Base-by-base conservation (phyloP, 73 alveolate species). In the Paramecium biaurelia region DNA sequence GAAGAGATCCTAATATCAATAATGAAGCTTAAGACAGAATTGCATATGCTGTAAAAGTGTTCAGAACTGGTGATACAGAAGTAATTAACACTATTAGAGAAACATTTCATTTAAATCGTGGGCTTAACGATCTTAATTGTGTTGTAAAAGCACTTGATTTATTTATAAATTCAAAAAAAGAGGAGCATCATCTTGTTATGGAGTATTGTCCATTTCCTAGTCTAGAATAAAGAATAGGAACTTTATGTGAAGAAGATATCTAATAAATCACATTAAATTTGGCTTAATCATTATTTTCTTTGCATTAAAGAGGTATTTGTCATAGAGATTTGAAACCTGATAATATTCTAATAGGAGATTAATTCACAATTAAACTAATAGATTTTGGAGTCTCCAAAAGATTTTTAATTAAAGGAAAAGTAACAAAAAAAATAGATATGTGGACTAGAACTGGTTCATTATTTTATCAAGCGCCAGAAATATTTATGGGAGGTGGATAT, bases 261-360 rank as follows among this genome's bases (percentile, higher is more conserved):
- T 5, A 43, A 21, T 23, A 30, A 18, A 79, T 79, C 9, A 34
- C 74, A 3, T n/a, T 30, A n/a, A 26, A 79, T 38, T 42, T 79
- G 23, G 30, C 76, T n/a, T 11, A 26, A 26, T 38, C 93, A 14
- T 57, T 86, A 32, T 57, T 42, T 11, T 32, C 63, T 37, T 28
- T 86, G 57, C 93, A 86, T 43, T 30, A 63, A 20, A 32, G 70
- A n/a, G 82, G 85, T 11, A 42, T 72, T 57, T 86, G 93, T 11
- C 93, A 86, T 56, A 34, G 93, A 14, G 93, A 86, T 76, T 63
- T 86, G 7, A 86, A 86, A 20, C 93, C 93, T n/a, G 67, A 86
- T 30, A 86, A 86, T 45, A 86, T 86, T 57, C 53, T 86, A 5
- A 47, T 67, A 37, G 85, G 63, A 86, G 93, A 86, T 58, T 43